These are phyloP conservation scores for Leccinum fuscescens DNA, from an alignment of 1,284 basidiomycete species.

Conservation along the genomic window DNA sequence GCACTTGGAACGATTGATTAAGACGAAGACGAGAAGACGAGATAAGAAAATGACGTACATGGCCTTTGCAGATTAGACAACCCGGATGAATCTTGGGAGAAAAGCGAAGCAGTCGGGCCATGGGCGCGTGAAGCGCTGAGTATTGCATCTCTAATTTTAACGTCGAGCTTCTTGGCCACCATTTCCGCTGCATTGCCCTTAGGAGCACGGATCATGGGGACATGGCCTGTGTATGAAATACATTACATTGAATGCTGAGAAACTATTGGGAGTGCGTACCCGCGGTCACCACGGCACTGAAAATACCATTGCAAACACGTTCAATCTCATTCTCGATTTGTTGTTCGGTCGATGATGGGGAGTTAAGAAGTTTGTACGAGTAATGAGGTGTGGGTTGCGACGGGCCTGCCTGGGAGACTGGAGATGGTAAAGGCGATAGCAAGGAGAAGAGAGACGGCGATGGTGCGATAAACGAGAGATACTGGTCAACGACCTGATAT, in stretches of 20 bases:
- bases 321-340: constrained; percentile 95
- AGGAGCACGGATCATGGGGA: constrained; percentile 94
- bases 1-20: constrained; percentile 51
- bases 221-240: constrained; percentile 59
- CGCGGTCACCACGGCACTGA: constrained; percentile 90
- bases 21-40: constrained; percentile 4
- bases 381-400: constrained; percentile 40
- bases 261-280: constrained; percentile 49
- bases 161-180: constrained; percentile 94
- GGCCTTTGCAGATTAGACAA: constrained; percentile 81
- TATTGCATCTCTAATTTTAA: constrained; percentile 90
- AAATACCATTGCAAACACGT: constrained; percentile 86
- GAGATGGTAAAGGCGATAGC: constrained; percentile 47
- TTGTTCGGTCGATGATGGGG: constrained; percentile 87
- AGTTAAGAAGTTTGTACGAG: constrained; percentile 86
- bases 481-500: constrained; percentile 86
- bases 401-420: constrained; percentile 35
- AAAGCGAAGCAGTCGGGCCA: constrained; percentile 52
- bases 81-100: constrained; percentile 69
- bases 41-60: constrained; percentile 47
- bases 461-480: constrained; percentile 94
- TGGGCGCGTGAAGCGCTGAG: constrained; percentile 74
- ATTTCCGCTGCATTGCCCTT: constrained; percentile 97
- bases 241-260: neutral
- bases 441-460: constrained; percentile 95